These are phyloP conservation scores for Pichia kluyveri DNA, from an alignment of 805 yeast species.

Conservation along the genomic window DNA sequence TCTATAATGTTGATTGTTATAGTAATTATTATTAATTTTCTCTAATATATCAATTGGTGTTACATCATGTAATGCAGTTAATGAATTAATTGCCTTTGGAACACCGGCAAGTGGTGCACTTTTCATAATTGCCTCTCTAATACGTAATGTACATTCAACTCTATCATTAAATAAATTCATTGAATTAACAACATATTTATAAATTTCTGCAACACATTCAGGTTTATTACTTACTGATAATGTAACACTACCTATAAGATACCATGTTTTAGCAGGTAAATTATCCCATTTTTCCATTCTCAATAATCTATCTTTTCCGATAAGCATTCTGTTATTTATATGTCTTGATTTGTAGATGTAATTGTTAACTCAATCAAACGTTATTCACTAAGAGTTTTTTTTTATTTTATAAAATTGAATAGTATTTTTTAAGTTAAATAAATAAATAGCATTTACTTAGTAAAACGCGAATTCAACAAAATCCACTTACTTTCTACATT, in stretches of 20 bases:
- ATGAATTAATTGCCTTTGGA: conserved; percentile 76
- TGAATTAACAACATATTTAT: conserved; percentile 47
- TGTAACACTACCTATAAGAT: conserved; percentile 69
- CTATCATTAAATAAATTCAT: not conserved
- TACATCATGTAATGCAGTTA: conserved; percentile 51
- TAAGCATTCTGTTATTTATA: conserved; percentile 13
- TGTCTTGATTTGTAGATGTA: too few relatives aligned
- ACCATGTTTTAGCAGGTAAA: conserved; percentile 53
- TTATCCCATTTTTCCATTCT: conserved; percentile 45
- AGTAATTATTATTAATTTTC: too few relatives aligned
- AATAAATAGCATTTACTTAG: too few relatives aligned
- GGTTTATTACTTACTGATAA: conserved; percentile 78
- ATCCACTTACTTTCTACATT: conserved; percentile 21
- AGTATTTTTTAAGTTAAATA: too few relatives aligned
- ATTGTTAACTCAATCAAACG: too few relatives aligned
- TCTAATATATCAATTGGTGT: conserved; percentile 39
- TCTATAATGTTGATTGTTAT: too few relatives aligned
- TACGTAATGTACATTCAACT: conserved; percentile 32
- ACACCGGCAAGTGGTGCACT: conserved; percentile 74
- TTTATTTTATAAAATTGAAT: too few relatives aligned
- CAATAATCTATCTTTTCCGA: conserved; percentile 49
- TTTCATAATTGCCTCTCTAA: conserved; percentile 73
- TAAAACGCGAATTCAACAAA: too few relatives aligned
- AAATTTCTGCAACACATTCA: conserved; percentile 65
- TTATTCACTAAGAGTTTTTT: too few relatives aligned